Evolutionary conservation across 257 asterid genomes (phyloP), one percentile per base, ranked within the genome.

Genomic region (Ehretia macrophylla): DNA sequence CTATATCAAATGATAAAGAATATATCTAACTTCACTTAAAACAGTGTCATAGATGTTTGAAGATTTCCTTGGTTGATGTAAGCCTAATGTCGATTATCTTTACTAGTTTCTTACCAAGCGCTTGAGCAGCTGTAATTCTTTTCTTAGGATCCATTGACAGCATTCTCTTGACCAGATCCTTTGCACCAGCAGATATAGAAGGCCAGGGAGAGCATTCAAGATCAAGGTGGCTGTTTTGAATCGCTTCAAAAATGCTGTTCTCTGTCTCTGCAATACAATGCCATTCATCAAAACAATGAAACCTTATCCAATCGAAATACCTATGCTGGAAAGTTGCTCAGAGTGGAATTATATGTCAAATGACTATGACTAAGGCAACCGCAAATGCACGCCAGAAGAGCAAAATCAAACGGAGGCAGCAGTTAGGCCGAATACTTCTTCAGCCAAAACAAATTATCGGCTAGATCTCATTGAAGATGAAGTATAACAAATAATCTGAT

Each of bases 91-190:
- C n/a, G n/a, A n/a, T n/a, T n/a, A n/a, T n/a, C n/a, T n/a, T n/a
- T n/a, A n/a, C n/a, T n/a, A n/a, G n/a, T n/a, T n/a, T n/a, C n/a
- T 58, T 40, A 83, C 89, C 87, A 44, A 85, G 81, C 38, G 90
- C 94, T 17, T 80, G 70, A 3, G 76, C 89, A 17, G 94, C 89
- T 23, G 94, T 74, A 12, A 85, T 80, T 69, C 94, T 68, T 58
- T 46, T 60, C 17, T 27, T 72, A 1, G 87, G 90, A 69, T 85
- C 85, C 0, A 62, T 13, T 8, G 77, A 71, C 51, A 85, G 54
- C 90, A 82, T 73, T 80, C 65, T 85, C 68, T 19, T 68, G 71
- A 82, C 59, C 10, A 85, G 87, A 78, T 85, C 90, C 76, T 85
- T 85, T n/a, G 94, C 90, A 4, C 66, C 71, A 13, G 8, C 18